phyloP scores from a whole-genome alignment of 208 protist species.

The Leishmania lainsoni region DNA sequence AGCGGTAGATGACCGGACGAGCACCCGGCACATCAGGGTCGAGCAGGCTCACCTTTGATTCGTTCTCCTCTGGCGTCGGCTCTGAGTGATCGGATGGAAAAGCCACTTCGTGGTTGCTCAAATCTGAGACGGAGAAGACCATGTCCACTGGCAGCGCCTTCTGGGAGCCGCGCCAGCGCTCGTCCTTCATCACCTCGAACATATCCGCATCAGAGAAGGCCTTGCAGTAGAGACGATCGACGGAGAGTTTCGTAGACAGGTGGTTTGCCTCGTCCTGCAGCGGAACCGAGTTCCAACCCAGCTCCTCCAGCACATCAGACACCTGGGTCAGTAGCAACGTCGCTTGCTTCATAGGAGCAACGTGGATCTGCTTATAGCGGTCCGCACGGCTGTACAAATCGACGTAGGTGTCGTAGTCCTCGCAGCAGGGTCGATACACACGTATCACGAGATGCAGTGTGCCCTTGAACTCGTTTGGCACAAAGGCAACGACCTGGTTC shows the following conservation, averaged over 20 bases:
- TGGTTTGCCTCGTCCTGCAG: conserved; percentile 39
- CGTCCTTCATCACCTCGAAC: conserved; percentile 53
- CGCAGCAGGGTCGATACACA: conserved; percentile 66
- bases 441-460: conserved; percentile 73
- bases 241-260: conserved; percentile 22
- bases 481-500: conserved; percentile 74
- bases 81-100: conserved; percentile 62
- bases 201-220: conserved; percentile 52
- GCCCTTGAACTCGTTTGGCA: conserved; percentile 78
- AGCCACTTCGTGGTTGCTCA: conserved; percentile 68
- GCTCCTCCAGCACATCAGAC: conserved; percentile 82
- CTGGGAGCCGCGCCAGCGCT: conserved; percentile 42
- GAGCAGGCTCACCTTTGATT: conserved; percentile 74
- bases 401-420: conserved; percentile 87
- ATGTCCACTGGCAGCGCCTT: conserved; percentile 65
- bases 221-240: conserved; percentile 62
- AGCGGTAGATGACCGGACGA: conserved; percentile 52
- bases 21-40: conserved; percentile 74
- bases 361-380: conserved; percentile 78
- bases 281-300: conserved; percentile 63
- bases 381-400: conserved; percentile 84
- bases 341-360: conserved; percentile 87
- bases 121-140: conserved; percentile 56
- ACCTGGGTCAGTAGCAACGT: conserved; percentile 70
- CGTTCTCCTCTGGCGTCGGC: conserved; percentile 75